Percentiles rank a stretch among this genome's conserved stretches.
phyloP scores from a whole-genome alignment of 2,329 filamentous ascomycete genomes.

The Talaromyces sp. region DNA sequence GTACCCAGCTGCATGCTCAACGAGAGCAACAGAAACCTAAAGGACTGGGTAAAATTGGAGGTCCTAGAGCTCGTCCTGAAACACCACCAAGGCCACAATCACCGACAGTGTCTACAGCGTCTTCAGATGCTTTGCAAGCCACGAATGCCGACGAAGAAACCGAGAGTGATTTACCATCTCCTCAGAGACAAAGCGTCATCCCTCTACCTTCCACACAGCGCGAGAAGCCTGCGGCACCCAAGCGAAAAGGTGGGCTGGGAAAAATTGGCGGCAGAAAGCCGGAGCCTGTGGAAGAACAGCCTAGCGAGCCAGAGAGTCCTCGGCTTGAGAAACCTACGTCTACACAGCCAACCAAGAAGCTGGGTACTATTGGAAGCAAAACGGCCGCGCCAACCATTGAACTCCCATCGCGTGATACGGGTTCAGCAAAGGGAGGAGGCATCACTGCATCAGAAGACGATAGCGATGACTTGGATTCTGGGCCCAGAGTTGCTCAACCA shows the following conservation, averaged over 20 bases:
- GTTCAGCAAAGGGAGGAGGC: neutral
- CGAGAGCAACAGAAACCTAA: conserved; percentile 11
- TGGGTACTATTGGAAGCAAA: conserved; percentile 26
- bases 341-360: conserved; percentile 11
- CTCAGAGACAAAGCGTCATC: neutral
- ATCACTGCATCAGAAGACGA: conserved; percentile 2
- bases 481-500: conserved; percentile 9
- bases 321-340: neutral
- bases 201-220: neutral
- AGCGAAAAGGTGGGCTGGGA: conserved; percentile 13
- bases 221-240: neutral
- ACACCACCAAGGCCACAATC: conserved; percentile 2
- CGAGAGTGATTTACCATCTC: neutral
- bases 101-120: conserved; percentile 11
- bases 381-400: conserved; percentile 16
- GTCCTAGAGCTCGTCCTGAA: conserved; percentile 1
- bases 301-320: neutral
- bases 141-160: conserved; percentile 10
- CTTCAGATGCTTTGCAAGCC: neutral
- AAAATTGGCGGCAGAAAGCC: conserved; percentile 19
- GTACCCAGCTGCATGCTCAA: neutral
- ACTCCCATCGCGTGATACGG: neutral
- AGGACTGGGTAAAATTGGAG: conserved; percentile 14
- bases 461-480: conserved; percentile 8
- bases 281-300: neutral